A percentile compares a stretch with the other conserved stretches of the same genome.
phyloP scores from a whole-genome alignment of 2,329 filamentous ascomycete species.

The Sarocladium brachiariae region DNA sequence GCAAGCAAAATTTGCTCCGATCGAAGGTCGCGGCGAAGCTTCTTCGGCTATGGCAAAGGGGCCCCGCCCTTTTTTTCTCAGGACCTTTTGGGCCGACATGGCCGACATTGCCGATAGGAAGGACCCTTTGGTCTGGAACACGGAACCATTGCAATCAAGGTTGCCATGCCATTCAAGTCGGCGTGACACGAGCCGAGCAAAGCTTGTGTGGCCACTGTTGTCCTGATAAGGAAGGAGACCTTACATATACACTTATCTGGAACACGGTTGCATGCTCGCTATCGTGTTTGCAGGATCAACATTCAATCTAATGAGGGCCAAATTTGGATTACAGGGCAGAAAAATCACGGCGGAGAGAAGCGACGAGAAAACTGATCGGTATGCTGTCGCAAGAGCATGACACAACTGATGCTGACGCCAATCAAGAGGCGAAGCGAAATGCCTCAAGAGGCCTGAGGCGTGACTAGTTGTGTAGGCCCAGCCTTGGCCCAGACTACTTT shows the following conservation, averaged over 20 bases:
- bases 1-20: slow-evolving; percentile 5
- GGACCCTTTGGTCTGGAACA: not conserved
- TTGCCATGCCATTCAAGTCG: not conserved
- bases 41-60: not conserved
- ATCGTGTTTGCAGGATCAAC: too few relatives aligned
- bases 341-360: not conserved
- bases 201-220: not conserved
- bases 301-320: not conserved
- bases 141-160: not conserved
- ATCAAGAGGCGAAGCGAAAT: not conserved
- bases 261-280: not conserved
- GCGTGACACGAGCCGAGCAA: not conserved
- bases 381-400: too few relatives aligned
- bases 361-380: too few relatives aligned
- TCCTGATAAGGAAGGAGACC: slow-evolving; percentile 6
- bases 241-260: not conserved
- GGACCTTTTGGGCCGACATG: slow-evolving; percentile 1
- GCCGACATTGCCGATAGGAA: too few relatives aligned
- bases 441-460: not conserved
- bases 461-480: not conserved
- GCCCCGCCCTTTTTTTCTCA: not conserved
- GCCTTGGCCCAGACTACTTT: not conserved
- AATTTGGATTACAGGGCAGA: not conserved
- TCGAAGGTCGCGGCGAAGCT: slow-evolving; percentile 2
- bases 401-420: too few relatives aligned